These are phyloP conservation scores for Camellia japonica DNA, from an alignment of 148 eudicot species.

Conservation along the genomic window DNA sequence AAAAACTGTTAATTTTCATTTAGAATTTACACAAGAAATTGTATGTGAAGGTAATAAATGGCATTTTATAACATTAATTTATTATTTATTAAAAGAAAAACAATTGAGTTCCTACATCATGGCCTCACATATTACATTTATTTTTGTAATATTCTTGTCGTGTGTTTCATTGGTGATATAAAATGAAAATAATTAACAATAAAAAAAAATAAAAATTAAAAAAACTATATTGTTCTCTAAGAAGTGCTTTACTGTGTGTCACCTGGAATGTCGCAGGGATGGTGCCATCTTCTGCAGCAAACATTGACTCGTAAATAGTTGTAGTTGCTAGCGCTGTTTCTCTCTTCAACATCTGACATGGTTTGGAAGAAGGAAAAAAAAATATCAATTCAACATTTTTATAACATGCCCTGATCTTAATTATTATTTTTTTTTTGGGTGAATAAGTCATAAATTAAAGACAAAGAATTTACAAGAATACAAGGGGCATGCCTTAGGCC, in stretches of 20 bases:
- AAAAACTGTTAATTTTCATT: too few relatives aligned
- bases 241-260: conserved; percentile 1
- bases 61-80: background rate
- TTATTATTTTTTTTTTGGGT: too few relatives aligned
- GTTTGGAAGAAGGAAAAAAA: background rate
- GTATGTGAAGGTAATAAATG: background rate
- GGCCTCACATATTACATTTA: background rate
- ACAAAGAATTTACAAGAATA: too few relatives aligned
- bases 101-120: background rate
- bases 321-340: conserved; percentile 96
- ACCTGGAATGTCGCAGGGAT: conserved; percentile 99
- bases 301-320: conserved; percentile 92
- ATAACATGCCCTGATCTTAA: background rate
- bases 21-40: too few relatives aligned
- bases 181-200: background rate
- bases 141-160: background rate
- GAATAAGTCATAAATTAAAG: too few relatives aligned
- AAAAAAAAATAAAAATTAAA: background rate
- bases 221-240: background rate
- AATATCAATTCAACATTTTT: conserved; percentile 10
- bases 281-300: conserved; percentile 93
- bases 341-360: conserved; percentile 64
- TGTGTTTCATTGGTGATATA: background rate
- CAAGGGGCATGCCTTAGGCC: too few relatives aligned
- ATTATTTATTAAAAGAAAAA: too few relatives aligned